Base-by-base conservation (phyloP, 257 asterid species). In the Apocynum venetum region DNA sequence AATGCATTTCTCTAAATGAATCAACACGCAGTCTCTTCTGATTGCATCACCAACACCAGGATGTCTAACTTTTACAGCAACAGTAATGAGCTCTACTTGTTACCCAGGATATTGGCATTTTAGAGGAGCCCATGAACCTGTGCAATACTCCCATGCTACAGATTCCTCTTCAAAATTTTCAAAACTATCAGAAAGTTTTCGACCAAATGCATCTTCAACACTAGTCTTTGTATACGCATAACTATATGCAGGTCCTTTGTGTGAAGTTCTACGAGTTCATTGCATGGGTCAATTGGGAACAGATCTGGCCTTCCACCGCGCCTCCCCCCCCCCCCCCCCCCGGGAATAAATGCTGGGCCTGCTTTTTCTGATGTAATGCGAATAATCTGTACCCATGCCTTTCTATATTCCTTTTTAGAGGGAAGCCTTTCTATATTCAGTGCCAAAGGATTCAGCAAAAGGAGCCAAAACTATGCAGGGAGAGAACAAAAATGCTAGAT, bases 61-160 rank as follows among this genome's bases (percentile, higher is more conserved):
- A 82, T 93, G 97, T 70, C 98, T 93, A 67, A 93, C 98, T 87
- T 93, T 93, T 55, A 93, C 98, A 51, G 98, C 97, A 69, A 93
- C 98, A 55, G 90, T 88, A 80, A 79, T 86, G 71, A 97, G 97
- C 82, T 88, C 89, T 72, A 77, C 83, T 74, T 79, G 83, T 77
- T 85, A 85, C 47, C 87, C 86, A 69, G 96, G 94, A 80, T 91
- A 89, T 77, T 87, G 82, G 76, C 83, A 88, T 83, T 83, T 90
- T 80, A 93, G 85, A 52, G 88, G 88, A 77, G 96, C 98, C 80
- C 86, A 82, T 93, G 96, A 84, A 91, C 86, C 84, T 93, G 98
- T 76, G 98, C 98, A 65, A 93, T 87, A 85, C 97, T 91, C 48
- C 97, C 97, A 56, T 52, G 97, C 98, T 63, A 90, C 92, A 72